Evolutionary conservation across 805 yeast species (phyloP), one percentile per base, ranked within the genome.

Genomic region (Schwanniomyces yamadae): DNA sequence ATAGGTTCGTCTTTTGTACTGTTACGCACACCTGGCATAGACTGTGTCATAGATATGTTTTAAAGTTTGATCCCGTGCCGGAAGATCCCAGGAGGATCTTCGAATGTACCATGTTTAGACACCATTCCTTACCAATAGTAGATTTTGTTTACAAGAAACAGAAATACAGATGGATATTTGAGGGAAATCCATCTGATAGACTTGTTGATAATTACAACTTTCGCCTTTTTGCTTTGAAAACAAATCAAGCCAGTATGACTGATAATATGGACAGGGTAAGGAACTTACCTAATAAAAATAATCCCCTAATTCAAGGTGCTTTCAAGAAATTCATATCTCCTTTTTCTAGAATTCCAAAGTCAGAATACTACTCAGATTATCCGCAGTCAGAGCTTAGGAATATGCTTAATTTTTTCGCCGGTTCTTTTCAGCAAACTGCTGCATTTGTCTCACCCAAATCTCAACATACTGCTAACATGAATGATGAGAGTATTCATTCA

Each of bases 61-160:
- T 27, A 15, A 27, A 27, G 12, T 27, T 27, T 27, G 20, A 27
- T 9, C 29, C 29, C n/a, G 9, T 7, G 7, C 29, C 29, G 9
- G 29, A 20, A 5, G 12, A 27, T 16, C 20, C 20, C 4, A 16
- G 4, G 3, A 15, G 17, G 14, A 15, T 16, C 4, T 27, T 27
- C 17, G 9, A 9, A 4, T 10, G 15, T 7, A 7, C 15, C 3
- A 7, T 27, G 20, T 27, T 15, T 27, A 27, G 29, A 27, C 29
- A 27, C 6, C 29, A 8, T 15, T 16, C 29, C 6, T 8, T 27
- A 27, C 29, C 29, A 8, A 27, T 27, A 4, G 20, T 27, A 10
- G 29, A 27, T 20, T 27, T 27, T 27, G 6, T 10, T 10, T 15
- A 27, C n/a, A 3, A 15, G 11, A 13, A 13, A 9, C 29, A 20